Evolutionary conservation across 140 eudicot species (phyloP).

Genomic region (Stevia rebaudiana): DNA sequence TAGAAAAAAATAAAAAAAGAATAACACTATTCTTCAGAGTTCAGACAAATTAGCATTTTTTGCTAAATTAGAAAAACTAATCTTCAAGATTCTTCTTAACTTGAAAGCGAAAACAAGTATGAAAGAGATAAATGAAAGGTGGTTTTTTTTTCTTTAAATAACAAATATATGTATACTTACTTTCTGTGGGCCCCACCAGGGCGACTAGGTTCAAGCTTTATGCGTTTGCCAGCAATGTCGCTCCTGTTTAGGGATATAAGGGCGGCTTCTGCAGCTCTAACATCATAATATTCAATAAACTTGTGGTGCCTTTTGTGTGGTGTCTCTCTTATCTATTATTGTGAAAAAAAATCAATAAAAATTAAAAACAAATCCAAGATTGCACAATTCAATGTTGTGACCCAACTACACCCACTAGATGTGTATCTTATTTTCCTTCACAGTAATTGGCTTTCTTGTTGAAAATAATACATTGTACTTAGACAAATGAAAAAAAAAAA

Average conservation of each 20-base stretch:
- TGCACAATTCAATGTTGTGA: not conserved
- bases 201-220: slow-evolving; percentile 95
- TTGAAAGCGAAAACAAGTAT: not conserved
- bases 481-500: not conserved
- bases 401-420: not conserved
- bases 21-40: too few relatives aligned
- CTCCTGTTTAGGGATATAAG: slow-evolving; percentile 82
- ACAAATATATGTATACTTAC: slow-evolving; percentile 28
- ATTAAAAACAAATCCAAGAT: too few relatives aligned
- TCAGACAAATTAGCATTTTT: not conserved
- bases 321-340: slow-evolving; percentile 79
- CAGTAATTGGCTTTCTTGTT: not conserved
- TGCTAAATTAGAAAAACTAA: not conserved
- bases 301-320: slow-evolving; percentile 90
- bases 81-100: not conserved
- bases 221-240: slow-evolving; percentile 95
- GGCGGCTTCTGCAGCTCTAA: slow-evolving; percentile 94
- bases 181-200: slow-evolving; percentile 93
- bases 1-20: too few relatives aligned
- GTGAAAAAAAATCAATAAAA: too few relatives aligned
- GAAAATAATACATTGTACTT: not conserved
- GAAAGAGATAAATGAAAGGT: not conserved
- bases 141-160: not conserved
- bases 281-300: slow-evolving; percentile 85
- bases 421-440: not conserved